phyloP scores from a whole-genome alignment of 2,329 filamentous ascomycete species.

The Neonectria ditissima region DNA sequence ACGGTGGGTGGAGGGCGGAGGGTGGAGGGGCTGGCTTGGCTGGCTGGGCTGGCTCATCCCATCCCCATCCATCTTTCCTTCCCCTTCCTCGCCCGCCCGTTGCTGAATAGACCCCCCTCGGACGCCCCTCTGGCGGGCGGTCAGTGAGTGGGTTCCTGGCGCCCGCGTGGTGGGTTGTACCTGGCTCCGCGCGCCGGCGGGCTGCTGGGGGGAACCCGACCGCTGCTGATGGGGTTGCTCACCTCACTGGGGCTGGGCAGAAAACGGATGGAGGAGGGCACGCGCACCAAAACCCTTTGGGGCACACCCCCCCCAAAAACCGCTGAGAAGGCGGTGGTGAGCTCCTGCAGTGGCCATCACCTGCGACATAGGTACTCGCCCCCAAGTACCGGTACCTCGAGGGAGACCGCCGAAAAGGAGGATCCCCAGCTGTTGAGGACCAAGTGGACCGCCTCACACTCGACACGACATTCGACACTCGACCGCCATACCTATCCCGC shows the following conservation, averaged over 20 bases:
- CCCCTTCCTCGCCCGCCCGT: constrained; percentile 8
- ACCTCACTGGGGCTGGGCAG: constrained; percentile 9
- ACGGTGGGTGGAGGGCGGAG: constrained; percentile 42
- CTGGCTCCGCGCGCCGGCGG: background rate
- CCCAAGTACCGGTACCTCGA: constrained; percentile 39
- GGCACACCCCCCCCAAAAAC: constrained; percentile 28
- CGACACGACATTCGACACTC: constrained; percentile 39
- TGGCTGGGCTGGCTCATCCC: constrained; percentile 20
- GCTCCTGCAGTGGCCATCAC: background rate
- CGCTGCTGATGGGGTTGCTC: background rate
- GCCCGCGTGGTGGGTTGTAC: background rate
- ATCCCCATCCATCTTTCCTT: constrained; percentile 17
- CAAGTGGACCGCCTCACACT: constrained; percentile 36
- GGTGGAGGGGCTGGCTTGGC: constrained; percentile 27
- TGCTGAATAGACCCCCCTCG: constrained; percentile 10
- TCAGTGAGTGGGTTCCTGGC: background rate
- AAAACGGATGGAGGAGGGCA: constrained; percentile 11
- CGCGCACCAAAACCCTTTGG: constrained; percentile 25
- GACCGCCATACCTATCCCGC: constrained; percentile 31
- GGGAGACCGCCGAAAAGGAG: constrained; percentile 1
- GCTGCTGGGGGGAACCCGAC: background rate
- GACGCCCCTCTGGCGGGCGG: constrained; percentile 5
- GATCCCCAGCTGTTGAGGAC: constrained; percentile 45
- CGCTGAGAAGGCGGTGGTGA: constrained; percentile 35
- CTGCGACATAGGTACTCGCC: constrained; percentile 12